Evolutionary conservation across 2,329 filamentous ascomycete genomes (phyloP), one percentile per base, ranked within the genome.

Genomic region (Hysterium pulicare): DNA sequence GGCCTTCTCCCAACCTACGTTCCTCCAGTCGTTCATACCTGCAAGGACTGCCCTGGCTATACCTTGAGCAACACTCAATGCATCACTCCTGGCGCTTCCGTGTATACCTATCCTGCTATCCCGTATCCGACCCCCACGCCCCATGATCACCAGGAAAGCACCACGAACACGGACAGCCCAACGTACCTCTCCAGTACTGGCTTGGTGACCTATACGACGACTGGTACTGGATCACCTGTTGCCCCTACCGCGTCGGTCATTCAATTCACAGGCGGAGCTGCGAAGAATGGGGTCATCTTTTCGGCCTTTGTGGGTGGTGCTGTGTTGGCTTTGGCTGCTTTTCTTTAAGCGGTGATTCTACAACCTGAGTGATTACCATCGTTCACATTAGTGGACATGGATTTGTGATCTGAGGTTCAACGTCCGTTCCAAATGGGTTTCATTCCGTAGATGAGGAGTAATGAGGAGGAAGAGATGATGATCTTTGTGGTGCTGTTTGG

Each of bases 1-100:
- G 30, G 16, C 9, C 20, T 30, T 16, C 11, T 33, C 19, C 19
- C 44, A 9, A 44, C 41, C 2, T 44, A 44, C 33, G 23, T 38
- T 15, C 38, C 46, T 4, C 47, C 49, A 5, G 49, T 47, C 40
- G 30, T 51, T 20, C 40, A 51, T 20, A 36, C 49, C 10, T 47
- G 47, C 42, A 41, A 47, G 13, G 41, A 41, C 5, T 51, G 49
- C 42, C 38, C 41, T 17, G 35, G 39, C 7, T 40, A 49, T 31
- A 49, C 47, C 11, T 38, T 51, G 8, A 50, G 45, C 5, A 41
- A 46, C 22, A 50, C 47, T 9, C 42, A 48, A 17, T 40, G 40
- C 22, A 46, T 50, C 34, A 42, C 37, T 15, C 40, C 40, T 8
- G 20, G 13, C 8, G 26, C 34, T 11, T 15, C 16, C n/a, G 20